These are phyloP conservation scores for Clitopilus passeckerianus DNA, from an alignment of 768 basidiomycete genomes.

Conservation along the genomic window DNA sequence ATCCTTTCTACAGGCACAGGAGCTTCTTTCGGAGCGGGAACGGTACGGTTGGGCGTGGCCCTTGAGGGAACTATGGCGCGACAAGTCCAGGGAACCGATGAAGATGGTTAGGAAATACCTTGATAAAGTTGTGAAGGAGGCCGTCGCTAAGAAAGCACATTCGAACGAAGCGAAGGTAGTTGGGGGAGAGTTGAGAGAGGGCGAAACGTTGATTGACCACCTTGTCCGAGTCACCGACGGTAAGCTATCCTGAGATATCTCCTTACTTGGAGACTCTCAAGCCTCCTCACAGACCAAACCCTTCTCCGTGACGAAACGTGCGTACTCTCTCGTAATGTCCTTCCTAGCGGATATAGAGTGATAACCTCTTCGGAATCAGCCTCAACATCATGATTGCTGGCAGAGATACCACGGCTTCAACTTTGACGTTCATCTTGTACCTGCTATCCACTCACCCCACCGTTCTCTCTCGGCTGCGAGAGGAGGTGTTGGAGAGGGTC, in stretches of 20 bases:
- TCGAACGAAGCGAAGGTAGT: neutral
- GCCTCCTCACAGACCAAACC: neutral
- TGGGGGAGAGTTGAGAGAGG: neutral
- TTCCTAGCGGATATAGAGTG: no score
- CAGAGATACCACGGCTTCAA: conserved; percentile 47
- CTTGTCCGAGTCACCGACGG: neutral
- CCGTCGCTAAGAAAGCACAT: neutral
- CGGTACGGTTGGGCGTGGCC: conserved; percentile 40
- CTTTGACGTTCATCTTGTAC: conserved; percentile 38
- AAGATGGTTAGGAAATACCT: neutral
- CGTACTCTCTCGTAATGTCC: neutral
- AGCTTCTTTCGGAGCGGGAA: conserved; percentile 26
- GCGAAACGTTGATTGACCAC: neutral
- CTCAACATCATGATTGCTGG: conserved; percentile 51
- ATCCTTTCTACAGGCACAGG: conserved; percentile 45
- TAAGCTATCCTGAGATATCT: neutral
- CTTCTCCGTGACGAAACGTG: neutral
- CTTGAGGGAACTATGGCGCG: conserved; percentile 12
- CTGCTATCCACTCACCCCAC: conserved; percentile 38
- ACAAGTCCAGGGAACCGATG: neutral
- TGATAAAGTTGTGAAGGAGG: neutral
- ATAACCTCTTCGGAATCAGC: neutral
- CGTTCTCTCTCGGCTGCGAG: conserved; percentile 31
- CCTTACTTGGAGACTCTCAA: neutral
- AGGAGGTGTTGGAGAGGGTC: conserved; percentile 35